A percentile compares a stretch with the other conserved stretches of the same genome.
Conservation (phyloP, 169 alveolate species). For the Eimeria maxima region DNA sequence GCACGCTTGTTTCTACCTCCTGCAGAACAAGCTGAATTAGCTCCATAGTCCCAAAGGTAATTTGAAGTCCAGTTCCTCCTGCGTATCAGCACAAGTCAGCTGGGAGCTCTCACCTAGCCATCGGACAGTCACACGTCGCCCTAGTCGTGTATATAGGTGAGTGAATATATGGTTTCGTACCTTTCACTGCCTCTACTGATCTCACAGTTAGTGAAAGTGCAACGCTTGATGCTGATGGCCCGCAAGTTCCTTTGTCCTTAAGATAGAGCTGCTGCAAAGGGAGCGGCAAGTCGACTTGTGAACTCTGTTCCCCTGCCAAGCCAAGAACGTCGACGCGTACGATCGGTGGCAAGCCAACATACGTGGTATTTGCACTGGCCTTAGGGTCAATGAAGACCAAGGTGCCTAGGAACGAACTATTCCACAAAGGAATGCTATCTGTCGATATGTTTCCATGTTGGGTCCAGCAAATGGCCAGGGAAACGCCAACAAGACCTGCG, state of each 20-base stretch:
- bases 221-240: neutral
- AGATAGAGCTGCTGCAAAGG: constrained; percentile 30
- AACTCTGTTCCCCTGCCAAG: neutral
- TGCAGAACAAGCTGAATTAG: neutral
- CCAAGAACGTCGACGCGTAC: constrained; percentile 5
- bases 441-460: neutral
- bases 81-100: neutral
- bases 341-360: constrained; percentile 15
- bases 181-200: neutral
- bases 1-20: neutral
- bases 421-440: constrained; percentile 1
- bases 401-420: constrained; percentile 31
- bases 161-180: constrained; percentile 2
- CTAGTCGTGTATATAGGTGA: neutral
- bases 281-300: constrained; percentile 21
- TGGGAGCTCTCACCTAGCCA: neutral
- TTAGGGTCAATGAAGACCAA: constrained; percentile 1
- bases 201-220: neutral
- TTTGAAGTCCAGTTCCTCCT: constrained; percentile 14
- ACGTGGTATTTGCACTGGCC: neutral
- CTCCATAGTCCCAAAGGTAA: neutral
- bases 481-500: constrained; percentile 12
- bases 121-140: neutral
- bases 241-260: constrained; percentile 31
- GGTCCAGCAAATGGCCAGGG: constrained; percentile 66